Base-by-base conservation (phyloP, 495 filamentous ascomycete genomes). In the Penicillium egyptiacum region DNA sequence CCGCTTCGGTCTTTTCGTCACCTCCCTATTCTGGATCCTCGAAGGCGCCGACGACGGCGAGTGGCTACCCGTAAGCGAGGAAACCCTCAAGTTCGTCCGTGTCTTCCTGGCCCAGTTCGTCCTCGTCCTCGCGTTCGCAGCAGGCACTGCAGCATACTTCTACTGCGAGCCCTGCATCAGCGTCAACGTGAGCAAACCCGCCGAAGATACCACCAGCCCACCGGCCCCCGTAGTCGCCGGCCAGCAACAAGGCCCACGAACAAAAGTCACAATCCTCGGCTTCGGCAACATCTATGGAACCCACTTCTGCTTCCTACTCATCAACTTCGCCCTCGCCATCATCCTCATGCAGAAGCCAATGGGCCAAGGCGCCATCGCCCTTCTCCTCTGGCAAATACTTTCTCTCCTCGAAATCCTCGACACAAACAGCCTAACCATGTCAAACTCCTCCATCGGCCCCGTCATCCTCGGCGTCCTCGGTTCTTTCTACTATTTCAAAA, bases 401-500 rank as follows among this genome's bases (percentile, higher is more conserved):
- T 88, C 88, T 12, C 78, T 98, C 8, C 76, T 90, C 48, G 95
- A 99, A 74, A 88, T 98, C 62, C 74, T 97, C 50, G 91, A 96
- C 75, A 83, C 87, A 42, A 89, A 90, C 70, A 70, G 78, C 42
- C 74, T 96, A 2, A 75, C 82, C 2, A 63, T 66, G 12, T 69
- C 78, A 41, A 81, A 83, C 62, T 87, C 88, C 3, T 70, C 88
- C 31, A 86, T 98, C 65, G 94, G 92, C 0, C 93, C 95, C 22
- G 76, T 92, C 22, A 79, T 96, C 39, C 79, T 99, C 11, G 95
- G 84, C 37, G 71, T 97, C 16, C 80, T 99, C 2, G 95, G 91
- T 46, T 88, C 86, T 60, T 96, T 91, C 70, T 85, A 96, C 76
- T 99, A 87, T 79, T 99, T 99, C 85, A 96, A 93, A 63, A 99